Evolutionary conservation across 805 yeast genomes (phyloP), one percentile per base, ranked within the genome.

Genomic region (Saccharomycopsis selenospora): DNA sequence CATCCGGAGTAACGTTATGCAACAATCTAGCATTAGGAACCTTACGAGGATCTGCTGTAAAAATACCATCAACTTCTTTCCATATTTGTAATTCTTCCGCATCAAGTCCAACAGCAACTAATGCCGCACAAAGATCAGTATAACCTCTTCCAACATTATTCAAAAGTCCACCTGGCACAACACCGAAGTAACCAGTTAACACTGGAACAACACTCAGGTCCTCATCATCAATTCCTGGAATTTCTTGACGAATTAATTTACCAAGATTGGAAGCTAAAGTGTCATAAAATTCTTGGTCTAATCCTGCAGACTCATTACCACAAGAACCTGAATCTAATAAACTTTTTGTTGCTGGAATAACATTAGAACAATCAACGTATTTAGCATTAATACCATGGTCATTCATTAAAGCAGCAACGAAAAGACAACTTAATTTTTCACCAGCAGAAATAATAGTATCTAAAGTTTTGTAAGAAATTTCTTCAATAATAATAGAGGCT

Each of bases 11-110:
- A 54, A 93, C 96, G 46, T 88, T 79, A 50, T 80, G 77, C 55
- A 93, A 72, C 45, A 91, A 71, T 57, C 95, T 75, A 3, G 99
- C 99, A 48, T 79, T 80, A 30, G 89, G 83, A 25, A 93, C 98
- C 59, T 93, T 93, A 53, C 99, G 75, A 36, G 99, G 99, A 64
- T 93, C 99, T 2, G 99, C 99, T 0, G 98, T 90, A 71, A 93
- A 93, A 36, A 93, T 93, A 59, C 99, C 99, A 64, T 93, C 99
- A 46, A 93, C 99, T 70, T 93, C 99, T 60, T 93, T 93, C 99
- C 99, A 93, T 44, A 93, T 87, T 69, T 93, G 99, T 54, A 93
- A 73, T 67, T 93, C 99, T 41, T 88, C 95, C 3, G 98, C 97
- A 54, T 75, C 78, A 44, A 84, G 67, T 1, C 97, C 99, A 25